Conservation (phyloP, 805 yeast species). For the Wickerhamiella cacticola region DNA sequence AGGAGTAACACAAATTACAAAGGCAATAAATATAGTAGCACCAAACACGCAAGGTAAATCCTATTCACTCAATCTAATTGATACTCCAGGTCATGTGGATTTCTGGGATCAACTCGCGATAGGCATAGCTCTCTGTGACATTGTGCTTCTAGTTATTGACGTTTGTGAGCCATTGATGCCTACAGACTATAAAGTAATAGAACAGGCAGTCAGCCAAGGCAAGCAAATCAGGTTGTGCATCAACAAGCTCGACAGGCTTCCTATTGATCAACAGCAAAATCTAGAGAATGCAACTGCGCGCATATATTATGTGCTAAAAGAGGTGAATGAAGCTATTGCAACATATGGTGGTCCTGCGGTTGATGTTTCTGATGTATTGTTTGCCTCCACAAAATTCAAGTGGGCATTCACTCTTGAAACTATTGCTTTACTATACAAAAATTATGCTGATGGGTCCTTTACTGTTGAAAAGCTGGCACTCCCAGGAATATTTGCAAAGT, state of each 20-base stretch:
- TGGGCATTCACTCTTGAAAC: constrained; percentile 56
- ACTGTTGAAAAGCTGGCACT: constrained; percentile 33
- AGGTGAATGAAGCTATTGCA: constrained; percentile 44
- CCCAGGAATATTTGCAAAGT: constrained; percentile 42
- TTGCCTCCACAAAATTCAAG: constrained; percentile 54
- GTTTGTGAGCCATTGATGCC: constrained; percentile 65
- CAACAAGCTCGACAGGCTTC: constrained; percentile 77
- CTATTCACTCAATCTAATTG: constrained; percentile 50
- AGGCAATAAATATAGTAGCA: constrained; percentile 50
- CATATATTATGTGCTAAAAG: constrained; percentile 45
- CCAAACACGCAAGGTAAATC: constrained; percentile 45
- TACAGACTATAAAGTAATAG: constrained; percentile 39
- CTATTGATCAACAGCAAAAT: constrained; percentile 66
- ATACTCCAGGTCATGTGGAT: constrained; percentile 86
- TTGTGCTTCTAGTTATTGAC: constrained; percentile 63
- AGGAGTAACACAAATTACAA: constrained; percentile 52
- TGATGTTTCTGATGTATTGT: constrained; percentile 39
- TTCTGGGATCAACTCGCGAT: constrained; percentile 64
- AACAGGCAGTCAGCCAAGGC: constrained; percentile 39
- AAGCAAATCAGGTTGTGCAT: constrained; percentile 49
- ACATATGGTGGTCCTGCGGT: neutral
- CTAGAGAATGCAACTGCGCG: constrained; percentile 64
- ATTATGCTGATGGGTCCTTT: constrained; percentile 28
- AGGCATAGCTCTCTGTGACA: constrained; percentile 49
- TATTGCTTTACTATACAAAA: constrained; percentile 43